phyloP scores from a whole-genome alignment of 1,284 basidiomycete species.

The Microbotryum intermedium region DNA sequence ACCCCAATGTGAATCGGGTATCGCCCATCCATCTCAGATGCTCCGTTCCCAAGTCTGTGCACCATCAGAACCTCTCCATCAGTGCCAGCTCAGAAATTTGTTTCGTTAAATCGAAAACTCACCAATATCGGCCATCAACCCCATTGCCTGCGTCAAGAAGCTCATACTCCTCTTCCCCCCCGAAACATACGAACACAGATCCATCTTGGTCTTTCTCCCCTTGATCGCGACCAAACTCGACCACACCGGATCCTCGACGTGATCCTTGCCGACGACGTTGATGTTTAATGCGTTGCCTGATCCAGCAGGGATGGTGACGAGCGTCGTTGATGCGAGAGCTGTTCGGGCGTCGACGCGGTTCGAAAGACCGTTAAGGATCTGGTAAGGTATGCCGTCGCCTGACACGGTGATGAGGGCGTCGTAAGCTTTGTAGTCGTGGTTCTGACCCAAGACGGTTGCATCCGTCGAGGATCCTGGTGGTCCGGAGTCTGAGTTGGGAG shows the following conservation, averaged over 20 bases:
- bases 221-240: conserved; percentile 19
- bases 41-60: conserved; percentile 58
- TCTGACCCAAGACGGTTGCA: conserved; percentile 59
- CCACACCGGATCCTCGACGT: conserved; percentile 36
- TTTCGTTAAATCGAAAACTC: conserved; percentile 1
- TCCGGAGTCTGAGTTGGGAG: conserved; percentile 55
- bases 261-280: conserved; percentile 6
- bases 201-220: conserved; percentile 60
- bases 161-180: conserved; percentile 60
- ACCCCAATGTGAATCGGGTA: conserved; percentile 74
- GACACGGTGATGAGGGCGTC: conserved; percentile 76
- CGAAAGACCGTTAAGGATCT: conserved; percentile 86
- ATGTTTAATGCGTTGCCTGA: conserved; percentile 66
- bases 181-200: conserved; percentile 72
- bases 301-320: conserved; percentile 82
- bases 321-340: conserved; percentile 60
- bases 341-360: conserved; percentile 56
- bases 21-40: conserved; percentile 89
- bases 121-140: conserved; percentile 77
- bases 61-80: neutral
- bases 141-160: conserved; percentile 79
- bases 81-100: neutral
- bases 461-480: conserved; percentile 49
- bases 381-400: conserved; percentile 83
- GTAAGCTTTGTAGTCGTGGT: conserved; percentile 52